Conservation (phyloP, 257 asterid species). For the Solanum bulbocastanum region DNA sequence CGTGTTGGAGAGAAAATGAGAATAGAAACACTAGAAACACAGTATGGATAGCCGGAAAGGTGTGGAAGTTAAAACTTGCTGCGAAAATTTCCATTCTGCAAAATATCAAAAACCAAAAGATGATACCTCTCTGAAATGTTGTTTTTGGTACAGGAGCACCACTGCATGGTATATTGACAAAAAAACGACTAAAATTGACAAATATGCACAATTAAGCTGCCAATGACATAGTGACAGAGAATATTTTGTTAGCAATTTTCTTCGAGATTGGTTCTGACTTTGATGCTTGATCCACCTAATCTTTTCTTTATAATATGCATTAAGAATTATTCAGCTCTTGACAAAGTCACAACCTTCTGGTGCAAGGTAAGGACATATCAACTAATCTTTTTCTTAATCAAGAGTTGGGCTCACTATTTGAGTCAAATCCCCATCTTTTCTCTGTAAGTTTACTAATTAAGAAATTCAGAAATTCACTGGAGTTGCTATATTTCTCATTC, state of each 20-base stretch:
- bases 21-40: neutral
- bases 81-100: conserved; percentile 9
- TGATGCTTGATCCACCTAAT: neutral
- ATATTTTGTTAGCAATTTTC: neutral
- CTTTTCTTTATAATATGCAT: neutral
- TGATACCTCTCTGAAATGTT: neutral
- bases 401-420: neutral
- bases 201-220: neutral
- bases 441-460: neutral
- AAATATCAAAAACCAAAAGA: neutral
- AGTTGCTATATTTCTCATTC: neutral
- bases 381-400: neutral
- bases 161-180: neutral
- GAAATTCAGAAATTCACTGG: neutral
- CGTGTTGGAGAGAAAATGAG: conserved; percentile 7
- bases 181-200: no score
- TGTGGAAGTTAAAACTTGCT: neutral
- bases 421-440: neutral
- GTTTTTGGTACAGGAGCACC: neutral
- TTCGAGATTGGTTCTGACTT: no score
- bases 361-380: neutral
- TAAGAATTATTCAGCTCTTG: neutral
- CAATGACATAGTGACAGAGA: neutral
- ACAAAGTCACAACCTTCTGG: neutral
- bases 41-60: conserved; percentile 3